These are phyloP conservation scores for Elongisporangium anandrum DNA, from an alignment of 352 stramenopile genomes.

Conservation along the genomic window DNA sequence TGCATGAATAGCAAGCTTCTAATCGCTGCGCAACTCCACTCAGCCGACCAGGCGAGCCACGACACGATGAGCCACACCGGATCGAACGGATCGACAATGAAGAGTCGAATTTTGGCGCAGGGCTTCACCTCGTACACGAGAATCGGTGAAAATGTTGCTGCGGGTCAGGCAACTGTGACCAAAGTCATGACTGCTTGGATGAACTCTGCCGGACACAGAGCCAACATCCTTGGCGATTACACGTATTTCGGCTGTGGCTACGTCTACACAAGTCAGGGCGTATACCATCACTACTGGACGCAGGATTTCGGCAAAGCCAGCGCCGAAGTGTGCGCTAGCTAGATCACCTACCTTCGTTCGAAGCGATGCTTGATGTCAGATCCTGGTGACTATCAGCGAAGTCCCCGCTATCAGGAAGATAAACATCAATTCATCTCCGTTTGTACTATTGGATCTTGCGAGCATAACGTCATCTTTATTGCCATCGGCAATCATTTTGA, in stretches of 20 bases:
- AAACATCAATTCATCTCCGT: background rate
- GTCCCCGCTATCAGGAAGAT: background rate
- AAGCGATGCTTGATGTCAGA: background rate
- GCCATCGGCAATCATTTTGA: no score
- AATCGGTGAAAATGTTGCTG: slow-evolving; percentile 57
- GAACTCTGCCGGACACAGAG: slow-evolving; percentile 40
- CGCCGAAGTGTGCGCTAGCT: slow-evolving; percentile 13
- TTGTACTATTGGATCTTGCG: no score
- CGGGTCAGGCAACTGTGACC: slow-evolving; percentile 28
- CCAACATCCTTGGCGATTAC: slow-evolving; percentile 38
- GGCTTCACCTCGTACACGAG: slow-evolving; percentile 20
- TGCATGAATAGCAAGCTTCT: slow-evolving; percentile 32
- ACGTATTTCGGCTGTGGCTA: slow-evolving; percentile 28
- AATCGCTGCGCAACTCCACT: slow-evolving; percentile 32
- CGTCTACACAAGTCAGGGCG: slow-evolving; percentile 12
- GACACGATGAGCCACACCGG: slow-evolving; percentile 45
- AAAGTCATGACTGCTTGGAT: slow-evolving; percentile 47
- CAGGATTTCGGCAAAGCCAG: slow-evolving; percentile 26
- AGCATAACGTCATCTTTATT: no score
- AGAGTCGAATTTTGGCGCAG: slow-evolving; percentile 27
- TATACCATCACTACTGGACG: slow-evolving; percentile 28
- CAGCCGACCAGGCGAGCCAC: slow-evolving; percentile 31
- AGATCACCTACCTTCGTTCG: slow-evolving; percentile 11
- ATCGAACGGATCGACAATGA: slow-evolving; percentile 26
- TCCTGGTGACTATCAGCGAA: slow-evolving; percentile 1